These are phyloP conservation scores for Tricholoma saponaceum DNA, from an alignment of 768 basidiomycete genomes.

Conservation along the genomic window DNA sequence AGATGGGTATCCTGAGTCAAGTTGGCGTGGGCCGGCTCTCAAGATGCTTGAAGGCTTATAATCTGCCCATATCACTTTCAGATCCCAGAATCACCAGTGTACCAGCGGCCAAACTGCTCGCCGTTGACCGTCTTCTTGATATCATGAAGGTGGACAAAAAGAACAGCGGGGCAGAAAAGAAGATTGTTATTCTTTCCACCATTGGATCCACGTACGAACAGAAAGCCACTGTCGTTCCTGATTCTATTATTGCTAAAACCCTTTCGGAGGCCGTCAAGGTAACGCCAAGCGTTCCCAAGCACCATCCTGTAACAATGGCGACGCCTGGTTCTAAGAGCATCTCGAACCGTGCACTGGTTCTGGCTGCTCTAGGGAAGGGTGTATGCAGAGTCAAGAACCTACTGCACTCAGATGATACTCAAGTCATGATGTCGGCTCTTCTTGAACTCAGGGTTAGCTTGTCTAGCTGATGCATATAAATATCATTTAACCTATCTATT, in stretches of 20 bases:
- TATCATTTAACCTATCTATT: not conserved
- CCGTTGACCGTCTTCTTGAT: slow-evolving; percentile 79
- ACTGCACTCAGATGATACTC: slow-evolving; percentile 95
- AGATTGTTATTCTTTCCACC: slow-evolving; percentile 84
- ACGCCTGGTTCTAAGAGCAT: slow-evolving; percentile 97
- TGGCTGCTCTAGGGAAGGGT: slow-evolving; percentile 88
- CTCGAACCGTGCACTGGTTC: slow-evolving; percentile 89
- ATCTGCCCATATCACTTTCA: slow-evolving; percentile 76
- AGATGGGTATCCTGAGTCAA: slow-evolving; percentile 83
- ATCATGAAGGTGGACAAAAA: slow-evolving; percentile 98
- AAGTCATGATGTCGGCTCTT: slow-evolving; percentile 98
- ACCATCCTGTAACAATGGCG: slow-evolving; percentile 65
- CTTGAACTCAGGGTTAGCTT: slow-evolving; percentile 72
- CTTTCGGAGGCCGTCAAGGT: slow-evolving; percentile 80
- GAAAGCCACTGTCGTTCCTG: slow-evolving; percentile 82
- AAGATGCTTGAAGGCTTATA: slow-evolving; percentile 85
- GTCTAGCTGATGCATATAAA: slow-evolving; percentile 1
- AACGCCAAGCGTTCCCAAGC: slow-evolving; percentile 58
- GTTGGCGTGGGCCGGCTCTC: slow-evolving; percentile 89
- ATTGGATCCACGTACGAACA: slow-evolving; percentile 93
- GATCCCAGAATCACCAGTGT: slow-evolving; percentile 76
- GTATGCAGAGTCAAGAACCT: slow-evolving; percentile 87
- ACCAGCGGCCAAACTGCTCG: slow-evolving; percentile 67
- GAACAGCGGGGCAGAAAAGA: slow-evolving; percentile 89
- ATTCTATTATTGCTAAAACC: slow-evolving; percentile 76